phyloP scores from a whole-genome alignment of 1,284 basidiomycete genomes.

The Trichosporon sp. region DNA sequence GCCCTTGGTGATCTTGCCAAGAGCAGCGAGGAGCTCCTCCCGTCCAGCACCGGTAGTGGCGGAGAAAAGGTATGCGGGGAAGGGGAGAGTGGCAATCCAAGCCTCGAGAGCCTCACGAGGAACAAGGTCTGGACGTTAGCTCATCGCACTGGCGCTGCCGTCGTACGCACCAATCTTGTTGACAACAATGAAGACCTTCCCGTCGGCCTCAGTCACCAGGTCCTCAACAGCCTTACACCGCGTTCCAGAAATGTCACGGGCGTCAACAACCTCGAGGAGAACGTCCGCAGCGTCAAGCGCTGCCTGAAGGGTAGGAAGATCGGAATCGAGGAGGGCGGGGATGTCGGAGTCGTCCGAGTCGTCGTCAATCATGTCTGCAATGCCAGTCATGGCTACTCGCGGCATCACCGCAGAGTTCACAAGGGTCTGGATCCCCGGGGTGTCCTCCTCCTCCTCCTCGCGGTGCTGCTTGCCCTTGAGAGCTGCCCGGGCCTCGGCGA shows the following conservation, averaged over 20 bases:
- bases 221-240: slow-evolving; percentile 65
- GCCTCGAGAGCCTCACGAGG: slow-evolving; percentile 72
- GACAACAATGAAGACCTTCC: slow-evolving; percentile 61
- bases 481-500: not conserved
- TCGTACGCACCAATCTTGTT: slow-evolving; percentile 63
- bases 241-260: slow-evolving; percentile 71
- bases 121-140: slow-evolving; percentile 58
- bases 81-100: slow-evolving; percentile 69
- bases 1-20: slow-evolving; percentile 33
- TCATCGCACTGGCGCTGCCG: slow-evolving; percentile 58
- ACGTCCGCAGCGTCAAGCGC: slow-evolving; percentile 79
- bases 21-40: slow-evolving; percentile 25
- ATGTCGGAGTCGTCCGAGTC: slow-evolving; percentile 55
- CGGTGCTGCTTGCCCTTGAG: not conserved
- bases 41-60: slow-evolving; percentile 28
- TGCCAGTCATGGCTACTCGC: slow-evolving; percentile 20
- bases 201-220: slow-evolving; percentile 49
- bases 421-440: slow-evolving; percentile 38
- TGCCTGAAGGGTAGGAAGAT: slow-evolving; percentile 63
- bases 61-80: slow-evolving; percentile 71
- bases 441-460: slow-evolving; percentile 42
- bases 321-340: slow-evolving; percentile 61
- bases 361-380: slow-evolving; percentile 12
- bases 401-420: slow-evolving; percentile 22
- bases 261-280: slow-evolving; percentile 77